Evolutionary conservation across 495 filamentous ascomycete genomes (phyloP).

Genomic region (Staphylotrichum longicolle): DNA sequence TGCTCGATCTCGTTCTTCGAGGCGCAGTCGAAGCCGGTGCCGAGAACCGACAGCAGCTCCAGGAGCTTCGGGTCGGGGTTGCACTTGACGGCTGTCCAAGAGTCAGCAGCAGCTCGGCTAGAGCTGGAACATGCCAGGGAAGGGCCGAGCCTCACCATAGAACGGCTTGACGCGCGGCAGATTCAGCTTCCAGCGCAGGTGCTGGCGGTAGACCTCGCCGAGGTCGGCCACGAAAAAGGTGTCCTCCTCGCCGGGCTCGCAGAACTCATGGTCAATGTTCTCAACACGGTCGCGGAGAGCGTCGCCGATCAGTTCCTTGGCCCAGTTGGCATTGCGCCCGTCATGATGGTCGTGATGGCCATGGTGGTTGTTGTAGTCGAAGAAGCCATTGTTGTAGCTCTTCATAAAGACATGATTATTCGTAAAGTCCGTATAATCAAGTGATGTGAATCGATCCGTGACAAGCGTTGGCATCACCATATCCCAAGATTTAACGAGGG

Average conservation of each 20-base stretch:
- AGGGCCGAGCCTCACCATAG: slow-evolving; percentile 64
- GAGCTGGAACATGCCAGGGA: neutral
- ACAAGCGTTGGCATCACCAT: slow-evolving; percentile 56
- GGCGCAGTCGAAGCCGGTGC: slow-evolving; percentile 96
- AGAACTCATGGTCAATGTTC: slow-evolving; percentile 76
- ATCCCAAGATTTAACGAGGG: slow-evolving; percentile 40
- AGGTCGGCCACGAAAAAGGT: slow-evolving; percentile 98
- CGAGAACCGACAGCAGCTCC: slow-evolving; percentile 78
- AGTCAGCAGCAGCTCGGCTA: slow-evolving; percentile 11
- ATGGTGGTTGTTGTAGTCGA: slow-evolving; percentile 27
- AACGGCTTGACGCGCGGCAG: slow-evolving; percentile 91
- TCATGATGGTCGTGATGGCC: slow-evolving; percentile 24
- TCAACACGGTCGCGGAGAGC: slow-evolving; percentile 79
- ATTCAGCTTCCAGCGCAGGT: slow-evolving; percentile 95
- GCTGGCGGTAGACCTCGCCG: slow-evolving; percentile 97
- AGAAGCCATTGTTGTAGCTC: slow-evolving; percentile 38
- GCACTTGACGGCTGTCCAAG: slow-evolving; percentile 82
- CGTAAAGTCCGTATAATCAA: slow-evolving; percentile 40
- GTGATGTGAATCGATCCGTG: slow-evolving; percentile 43
- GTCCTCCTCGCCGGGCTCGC: slow-evolving; percentile 89
- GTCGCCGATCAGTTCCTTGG: slow-evolving; percentile 67
- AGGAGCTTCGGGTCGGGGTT: slow-evolving; percentile 91
- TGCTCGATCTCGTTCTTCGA: slow-evolving; percentile 96
- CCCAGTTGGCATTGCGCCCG: slow-evolving; percentile 37
- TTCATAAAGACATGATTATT: slow-evolving; percentile 49